A percentile compares a stretch with the other conserved stretches of the same genome.
These are phyloP conservation scores for Trypethelium eluteriae DNA, from an alignment of 495 filamentous ascomycete species.

Conservation along the genomic window DNA sequence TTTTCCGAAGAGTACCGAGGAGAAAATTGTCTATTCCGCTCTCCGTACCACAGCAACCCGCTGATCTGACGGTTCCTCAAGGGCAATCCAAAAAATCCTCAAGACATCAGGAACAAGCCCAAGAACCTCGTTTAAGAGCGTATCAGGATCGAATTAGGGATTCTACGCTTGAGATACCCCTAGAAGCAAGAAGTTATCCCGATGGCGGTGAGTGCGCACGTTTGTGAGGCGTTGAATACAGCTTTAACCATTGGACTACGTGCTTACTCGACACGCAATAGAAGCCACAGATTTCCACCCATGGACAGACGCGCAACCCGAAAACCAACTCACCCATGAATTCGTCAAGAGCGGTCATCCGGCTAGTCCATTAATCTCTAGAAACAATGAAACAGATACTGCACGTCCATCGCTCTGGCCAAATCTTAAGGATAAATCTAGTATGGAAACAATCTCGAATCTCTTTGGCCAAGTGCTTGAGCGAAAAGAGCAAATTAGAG, in stretches of 20 bases:
- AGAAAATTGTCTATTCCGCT: not conserved
- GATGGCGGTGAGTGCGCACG: not conserved
- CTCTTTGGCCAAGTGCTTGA: not conserved
- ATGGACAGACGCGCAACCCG: not conserved
- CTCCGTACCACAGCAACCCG: not conserved
- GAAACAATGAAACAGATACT: not conserved
- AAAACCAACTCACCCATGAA: not conserved
- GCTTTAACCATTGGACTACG: not conserved
- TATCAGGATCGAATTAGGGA: not conserved
- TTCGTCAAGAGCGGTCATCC: not conserved
- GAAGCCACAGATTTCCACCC: not conserved
- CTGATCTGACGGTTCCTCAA: not conserved
- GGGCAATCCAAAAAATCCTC: not conserved
- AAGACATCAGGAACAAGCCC: not conserved
- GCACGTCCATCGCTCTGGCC: not conserved
- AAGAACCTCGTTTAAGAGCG: too few species aligned
- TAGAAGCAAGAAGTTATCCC: not conserved
- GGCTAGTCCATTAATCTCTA: not conserved
- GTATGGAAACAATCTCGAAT: not conserved
- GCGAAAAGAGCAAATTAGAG: not conserved
- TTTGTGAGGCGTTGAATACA: not conserved
- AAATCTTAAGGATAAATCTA: not conserved
- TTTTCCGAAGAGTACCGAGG: not conserved
- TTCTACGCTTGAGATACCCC: not conserved
- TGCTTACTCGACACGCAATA: not conserved